phyloP scores from a whole-genome alignment of 1,139 yeast genomes.

The Geotrichum macrosporum region DNA sequence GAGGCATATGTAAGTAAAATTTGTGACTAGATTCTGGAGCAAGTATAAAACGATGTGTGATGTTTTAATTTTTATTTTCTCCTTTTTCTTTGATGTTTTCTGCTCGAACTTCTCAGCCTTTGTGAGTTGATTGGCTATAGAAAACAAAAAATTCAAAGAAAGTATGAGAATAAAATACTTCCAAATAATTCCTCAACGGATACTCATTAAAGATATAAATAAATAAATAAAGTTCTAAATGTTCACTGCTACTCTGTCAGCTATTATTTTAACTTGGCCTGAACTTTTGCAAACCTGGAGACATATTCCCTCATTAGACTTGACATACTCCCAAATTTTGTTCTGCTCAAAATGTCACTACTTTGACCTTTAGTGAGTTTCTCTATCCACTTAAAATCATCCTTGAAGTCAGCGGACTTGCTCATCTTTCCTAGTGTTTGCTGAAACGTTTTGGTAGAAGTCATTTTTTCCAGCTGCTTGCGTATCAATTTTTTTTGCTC shows the following conservation, averaged over 20 bases:
- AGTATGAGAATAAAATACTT: too few relatives aligned
- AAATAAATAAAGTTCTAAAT: slow-evolving; percentile 3
- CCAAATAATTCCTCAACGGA: too few relatives aligned
- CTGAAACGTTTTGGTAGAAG: background rate
- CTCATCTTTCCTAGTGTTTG: background rate
- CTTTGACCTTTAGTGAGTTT: slow-evolving; percentile 21
- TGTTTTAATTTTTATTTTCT: too few relatives aligned
- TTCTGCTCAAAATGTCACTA: slow-evolving; percentile 13
- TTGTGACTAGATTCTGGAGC: too few relatives aligned
- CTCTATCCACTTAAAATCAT: slow-evolving; percentile 14
- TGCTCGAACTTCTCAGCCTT: too few relatives aligned
- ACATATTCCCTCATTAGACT: slow-evolving; percentile 6
- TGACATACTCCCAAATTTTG: slow-evolving; percentile 2
- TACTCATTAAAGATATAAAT: too few relatives aligned
- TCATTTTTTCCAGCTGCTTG: slow-evolving; percentile 8
- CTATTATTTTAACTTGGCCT: background rate
- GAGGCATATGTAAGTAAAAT: too few relatives aligned
- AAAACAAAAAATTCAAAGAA: too few relatives aligned
- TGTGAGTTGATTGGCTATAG: too few relatives aligned
- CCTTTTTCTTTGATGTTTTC: too few relatives aligned
- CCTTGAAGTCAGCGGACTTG: slow-evolving; percentile 12
- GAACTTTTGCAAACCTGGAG: slow-evolving; percentile 1
- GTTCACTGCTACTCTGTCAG: background rate
- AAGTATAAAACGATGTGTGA: too few relatives aligned
- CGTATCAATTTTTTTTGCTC: slow-evolving; percentile 22